Conservation (phyloP, 1,284 basidiomycete species). For the Cutaneotrichosporon arboriforme region DNA sequence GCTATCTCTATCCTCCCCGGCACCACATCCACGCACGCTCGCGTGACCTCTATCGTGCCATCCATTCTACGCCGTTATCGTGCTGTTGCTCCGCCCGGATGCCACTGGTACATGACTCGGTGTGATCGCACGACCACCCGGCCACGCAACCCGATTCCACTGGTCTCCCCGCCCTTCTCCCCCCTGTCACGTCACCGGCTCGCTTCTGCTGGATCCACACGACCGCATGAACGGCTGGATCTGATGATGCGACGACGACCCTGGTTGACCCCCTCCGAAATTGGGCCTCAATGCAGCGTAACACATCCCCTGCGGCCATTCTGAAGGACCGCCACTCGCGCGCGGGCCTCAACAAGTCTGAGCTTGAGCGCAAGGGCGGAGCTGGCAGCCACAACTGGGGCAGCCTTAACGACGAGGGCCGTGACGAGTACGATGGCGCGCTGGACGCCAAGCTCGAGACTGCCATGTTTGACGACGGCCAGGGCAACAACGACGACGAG, state of each 20-base stretch:
- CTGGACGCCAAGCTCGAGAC: constrained; percentile 47
- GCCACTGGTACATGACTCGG: background rate
- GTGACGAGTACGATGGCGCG: constrained; percentile 48
- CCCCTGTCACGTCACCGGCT: too few relatives aligned
- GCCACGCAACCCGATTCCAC: background rate
- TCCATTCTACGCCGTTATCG: background rate
- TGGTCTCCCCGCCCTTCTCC: background rate
- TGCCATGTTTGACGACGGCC: constrained; percentile 48
- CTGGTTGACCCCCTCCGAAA: background rate
- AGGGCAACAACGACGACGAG: constrained; percentile 30
- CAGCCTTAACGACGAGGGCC: constrained; percentile 58
- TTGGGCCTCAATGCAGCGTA: constrained; percentile 42
- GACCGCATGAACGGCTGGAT: background rate
- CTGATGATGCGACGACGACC: background rate
- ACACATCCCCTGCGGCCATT: constrained; percentile 64
- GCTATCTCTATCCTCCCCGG: background rate
- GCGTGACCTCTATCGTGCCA: background rate
- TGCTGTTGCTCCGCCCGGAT: background rate
- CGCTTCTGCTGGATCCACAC: background rate
- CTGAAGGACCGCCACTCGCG: constrained; percentile 66
- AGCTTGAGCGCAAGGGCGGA: constrained; percentile 63
- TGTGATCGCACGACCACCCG: background rate
- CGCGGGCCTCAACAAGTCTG: constrained; percentile 64
- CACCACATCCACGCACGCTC: background rate
- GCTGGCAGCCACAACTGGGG: constrained; percentile 81